A percentile compares a stretch with the other conserved stretches of the same genome.
These are phyloP conservation scores for Claviceps cyperi DNA, from an alignment of 2,329 filamentous ascomycete genomes.

Conservation along the genomic window DNA sequence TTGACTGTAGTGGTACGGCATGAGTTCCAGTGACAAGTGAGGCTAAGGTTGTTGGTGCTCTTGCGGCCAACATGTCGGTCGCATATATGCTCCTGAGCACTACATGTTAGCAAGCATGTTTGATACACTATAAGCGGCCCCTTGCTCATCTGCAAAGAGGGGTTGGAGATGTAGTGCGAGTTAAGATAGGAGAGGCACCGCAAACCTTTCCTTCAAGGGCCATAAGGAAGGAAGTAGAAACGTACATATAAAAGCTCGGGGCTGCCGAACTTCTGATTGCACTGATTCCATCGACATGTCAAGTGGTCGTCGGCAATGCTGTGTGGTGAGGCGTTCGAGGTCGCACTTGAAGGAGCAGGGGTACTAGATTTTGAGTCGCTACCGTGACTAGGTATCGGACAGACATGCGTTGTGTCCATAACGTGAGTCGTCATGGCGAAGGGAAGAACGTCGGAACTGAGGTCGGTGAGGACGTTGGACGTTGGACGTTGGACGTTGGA, in stretches of 20 bases:
- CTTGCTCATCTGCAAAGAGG: too few species aligned
- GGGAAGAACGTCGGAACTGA: conserved; percentile 10
- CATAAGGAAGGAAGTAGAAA: conserved; percentile 3
- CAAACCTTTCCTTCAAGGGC: too few species aligned
- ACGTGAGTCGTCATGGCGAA: conserved; percentile 20
- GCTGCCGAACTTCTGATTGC: conserved; percentile 41
- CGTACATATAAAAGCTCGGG: conserved; percentile 48
- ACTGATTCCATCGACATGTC: conserved; percentile 45
- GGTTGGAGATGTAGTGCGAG: too few species aligned
- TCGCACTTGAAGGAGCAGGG: conserved; percentile 34
- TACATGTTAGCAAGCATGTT: neutral
- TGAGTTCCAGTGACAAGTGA: conserved; percentile 94
- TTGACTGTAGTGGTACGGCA: conserved; percentile 96
- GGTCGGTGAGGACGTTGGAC: neutral
- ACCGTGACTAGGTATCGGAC: conserved; percentile 15
- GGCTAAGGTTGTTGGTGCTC: conserved; percentile 95
- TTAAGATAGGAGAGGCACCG: too few species aligned
- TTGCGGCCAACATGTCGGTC: conserved; percentile 97
- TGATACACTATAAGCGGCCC: neutral
- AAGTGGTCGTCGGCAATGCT: conserved; percentile 36
- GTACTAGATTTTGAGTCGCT: conserved; percentile 38
- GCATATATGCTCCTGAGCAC: conserved; percentile 78
- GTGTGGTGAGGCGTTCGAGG: conserved; percentile 31
- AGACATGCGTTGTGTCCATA: conserved; percentile 11
- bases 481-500: neutral